Evolutionary conservation across 345 rosid genomes (phyloP), one percentile per base, ranked within the genome.

Genomic region (Sapria himalayana): DNA sequence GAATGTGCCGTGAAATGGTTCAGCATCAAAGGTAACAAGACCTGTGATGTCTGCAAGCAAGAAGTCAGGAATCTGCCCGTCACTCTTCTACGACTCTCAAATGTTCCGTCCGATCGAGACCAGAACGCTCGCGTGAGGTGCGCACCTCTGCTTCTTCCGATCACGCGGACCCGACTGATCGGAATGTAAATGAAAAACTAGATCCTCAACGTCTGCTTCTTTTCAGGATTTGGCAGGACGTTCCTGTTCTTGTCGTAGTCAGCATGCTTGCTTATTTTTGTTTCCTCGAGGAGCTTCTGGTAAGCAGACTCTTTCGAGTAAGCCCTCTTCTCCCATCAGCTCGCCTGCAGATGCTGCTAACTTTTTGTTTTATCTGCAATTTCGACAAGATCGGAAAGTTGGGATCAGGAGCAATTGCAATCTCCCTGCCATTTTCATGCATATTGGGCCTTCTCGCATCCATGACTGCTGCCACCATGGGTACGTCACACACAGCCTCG

Each of bases 221-320:
- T 52, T 5, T 47, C 80, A 82, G 98, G 76, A 54, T 89, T 33
- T 82, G 86, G 98, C 98, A 89, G 65, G 93, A 89, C 59, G 78
- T 82, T 59, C 97, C 94, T 0, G 41, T 76, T 56, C 89, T 86
- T 16, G 78, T 81, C 39, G 74, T 86, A 23, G 82, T 76, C 47
- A 86, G 97, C 74, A 86, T 86, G 97, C 93, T 81, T 38, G 94
- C 91, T 46, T 86, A 78, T 76, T 86, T 86, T 45, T 76, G 93
- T 71, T 86, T 68, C 58, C 94, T 86, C 0, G 97, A 86, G 79
- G 82, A 86, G 58, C 85, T 86, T 73, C 70, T 86, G 72, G 97
- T 78, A 44, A 70, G 72, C 46, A 44, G 19, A 22, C 33, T 33
- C 25, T 25, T 17, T 37, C 40, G 12, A 37, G 23, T 21, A 36